Evolutionary conservation across 192 early-diverging fungal species (phyloP).

Genomic region (Entomortierella beljakovae): DNA sequence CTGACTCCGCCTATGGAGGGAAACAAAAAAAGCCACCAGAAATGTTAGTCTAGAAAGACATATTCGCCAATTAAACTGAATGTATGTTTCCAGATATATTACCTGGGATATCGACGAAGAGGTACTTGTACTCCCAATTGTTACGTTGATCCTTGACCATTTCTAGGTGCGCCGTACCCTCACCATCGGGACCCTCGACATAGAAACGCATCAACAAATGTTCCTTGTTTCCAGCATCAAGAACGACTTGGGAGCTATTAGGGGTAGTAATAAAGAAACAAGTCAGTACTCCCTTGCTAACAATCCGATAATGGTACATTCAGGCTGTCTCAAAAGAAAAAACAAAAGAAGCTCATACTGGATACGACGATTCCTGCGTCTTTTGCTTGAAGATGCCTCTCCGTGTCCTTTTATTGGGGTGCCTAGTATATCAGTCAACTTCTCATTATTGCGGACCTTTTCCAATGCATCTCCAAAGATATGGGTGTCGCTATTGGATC

Average conservation of each 20-base stretch:
- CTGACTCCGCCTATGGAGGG: slow-evolving; percentile 46
- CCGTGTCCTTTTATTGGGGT: slow-evolving; percentile 49
- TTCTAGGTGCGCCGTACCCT: slow-evolving; percentile 62
- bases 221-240: slow-evolving; percentile 57
- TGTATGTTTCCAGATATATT: neutral
- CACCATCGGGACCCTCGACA: slow-evolving; percentile 60
- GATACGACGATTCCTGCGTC: slow-evolving; percentile 39
- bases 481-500: slow-evolving; percentile 61
- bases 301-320: neutral
- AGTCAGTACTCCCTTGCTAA: too few relatives aligned
- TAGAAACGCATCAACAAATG: slow-evolving; percentile 67
- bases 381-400: slow-evolving; percentile 40
- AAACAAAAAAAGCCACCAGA: neutral
- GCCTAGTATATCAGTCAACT: slow-evolving; percentile 48
- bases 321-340: neutral
- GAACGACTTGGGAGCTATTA: slow-evolving; percentile 56
- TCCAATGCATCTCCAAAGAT: slow-evolving; percentile 67
- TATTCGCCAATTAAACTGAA: too few relatives aligned
- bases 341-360: slow-evolving; percentile 20
- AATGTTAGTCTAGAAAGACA: neutral
- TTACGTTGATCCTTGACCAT: slow-evolving; percentile 61
- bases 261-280: neutral
- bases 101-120: slow-evolving; percentile 68
- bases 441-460: slow-evolving; percentile 54
- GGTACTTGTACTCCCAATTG: slow-evolving; percentile 64